Percentiles rank a stretch among this genome's conserved stretches.
Conservation (phyloP, 2,329 filamentous ascomycete species). For the Bipolaris victoriae region DNA sequence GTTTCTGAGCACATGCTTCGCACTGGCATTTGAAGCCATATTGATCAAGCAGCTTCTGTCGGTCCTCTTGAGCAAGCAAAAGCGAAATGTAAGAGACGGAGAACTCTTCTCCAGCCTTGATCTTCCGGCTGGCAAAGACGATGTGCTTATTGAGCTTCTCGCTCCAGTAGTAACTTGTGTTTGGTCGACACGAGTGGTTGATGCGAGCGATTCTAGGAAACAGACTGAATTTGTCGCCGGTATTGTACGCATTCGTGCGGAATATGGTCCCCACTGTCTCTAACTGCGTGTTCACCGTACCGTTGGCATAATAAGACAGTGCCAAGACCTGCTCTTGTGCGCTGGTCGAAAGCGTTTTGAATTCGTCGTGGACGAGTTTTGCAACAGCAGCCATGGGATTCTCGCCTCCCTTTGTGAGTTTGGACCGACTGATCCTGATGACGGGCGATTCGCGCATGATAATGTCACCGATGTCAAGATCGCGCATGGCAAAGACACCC, state of each 20-base stretch:
- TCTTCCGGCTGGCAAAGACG: conserved; percentile 47
- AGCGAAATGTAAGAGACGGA: conserved; percentile 49
- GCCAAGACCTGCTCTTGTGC: conserved; percentile 36
- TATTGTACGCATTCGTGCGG: conserved; percentile 47
- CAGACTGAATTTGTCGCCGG: conserved; percentile 38
- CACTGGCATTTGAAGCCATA: conserved; percentile 50
- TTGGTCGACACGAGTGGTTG: conserved; percentile 47
- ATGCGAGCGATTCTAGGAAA: conserved; percentile 47
- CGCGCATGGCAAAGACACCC: conserved; percentile 49
- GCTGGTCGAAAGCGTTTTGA: conserved; percentile 28
- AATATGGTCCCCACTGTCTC: conserved; percentile 42
- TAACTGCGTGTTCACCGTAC: conserved; percentile 21
- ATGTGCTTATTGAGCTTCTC: conserved; percentile 35
- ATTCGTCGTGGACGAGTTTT: conserved; percentile 31
- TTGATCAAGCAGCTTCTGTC: conserved; percentile 41
- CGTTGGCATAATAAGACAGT: conserved; percentile 34
- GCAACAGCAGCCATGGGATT: conserved; percentile 36
- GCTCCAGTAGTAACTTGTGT: conserved; percentile 49
- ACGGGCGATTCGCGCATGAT: conserved; percentile 51
- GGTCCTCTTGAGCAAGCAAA: conserved; percentile 35
- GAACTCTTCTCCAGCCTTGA: conserved; percentile 51
- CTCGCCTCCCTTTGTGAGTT: conserved; percentile 32
- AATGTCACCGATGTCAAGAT: conserved; percentile 48
- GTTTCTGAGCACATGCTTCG: conserved; percentile 43
- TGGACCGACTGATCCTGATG: conserved; percentile 41